Percentiles rank a stretch among this genome's conserved stretches.
These are phyloP conservation scores for Picea sitchensis DNA, from an alignment of 75 land plant species.

Conservation along the genomic window DNA sequence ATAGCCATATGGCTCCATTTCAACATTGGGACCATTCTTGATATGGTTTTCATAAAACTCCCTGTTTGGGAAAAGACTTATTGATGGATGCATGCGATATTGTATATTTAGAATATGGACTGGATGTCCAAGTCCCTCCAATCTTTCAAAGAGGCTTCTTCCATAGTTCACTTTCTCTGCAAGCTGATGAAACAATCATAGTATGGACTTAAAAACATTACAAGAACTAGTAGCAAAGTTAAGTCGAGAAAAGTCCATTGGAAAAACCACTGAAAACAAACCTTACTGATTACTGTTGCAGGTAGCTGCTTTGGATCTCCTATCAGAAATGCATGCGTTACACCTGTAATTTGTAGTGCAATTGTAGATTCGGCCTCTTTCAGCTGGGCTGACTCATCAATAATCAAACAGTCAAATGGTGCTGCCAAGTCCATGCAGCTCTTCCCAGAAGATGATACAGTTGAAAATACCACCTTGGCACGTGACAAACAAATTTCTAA, in stretches of 20 bases:
- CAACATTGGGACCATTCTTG: constrained; percentile 54
- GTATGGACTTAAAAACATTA: background rate
- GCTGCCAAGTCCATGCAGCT: constrained; percentile 17
- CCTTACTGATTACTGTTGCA: constrained; percentile 76
- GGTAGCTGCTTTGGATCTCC: constrained; percentile 84
- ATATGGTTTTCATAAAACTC: constrained; percentile 49
- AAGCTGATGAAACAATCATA: constrained; percentile 29
- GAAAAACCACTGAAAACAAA: constrained; percentile 20
- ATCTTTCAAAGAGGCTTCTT: constrained; percentile 81
- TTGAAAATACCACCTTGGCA: constrained; percentile 59
- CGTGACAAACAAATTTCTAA: constrained; percentile 9
- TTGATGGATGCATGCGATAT: constrained; percentile 88
- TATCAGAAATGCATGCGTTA: constrained; percentile 62
- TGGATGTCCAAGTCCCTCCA: constrained; percentile 46
- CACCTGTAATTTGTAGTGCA: constrained; percentile 39
- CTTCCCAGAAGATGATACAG: constrained; percentile 48
- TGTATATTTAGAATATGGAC: constrained; percentile 62
- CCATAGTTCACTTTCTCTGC: constrained; percentile 52
- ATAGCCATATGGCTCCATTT: background rate
- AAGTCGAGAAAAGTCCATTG: constrained; percentile 20
- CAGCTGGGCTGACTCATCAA: constrained; percentile 91
- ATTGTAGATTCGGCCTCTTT: constrained; percentile 77
- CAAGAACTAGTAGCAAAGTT: constrained; percentile 13
- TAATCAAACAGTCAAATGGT: constrained; percentile 46
- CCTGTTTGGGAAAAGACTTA: constrained; percentile 71